Conservation (phyloP, 257 asterid genomes). For the Gentiana dahurica region DNA sequence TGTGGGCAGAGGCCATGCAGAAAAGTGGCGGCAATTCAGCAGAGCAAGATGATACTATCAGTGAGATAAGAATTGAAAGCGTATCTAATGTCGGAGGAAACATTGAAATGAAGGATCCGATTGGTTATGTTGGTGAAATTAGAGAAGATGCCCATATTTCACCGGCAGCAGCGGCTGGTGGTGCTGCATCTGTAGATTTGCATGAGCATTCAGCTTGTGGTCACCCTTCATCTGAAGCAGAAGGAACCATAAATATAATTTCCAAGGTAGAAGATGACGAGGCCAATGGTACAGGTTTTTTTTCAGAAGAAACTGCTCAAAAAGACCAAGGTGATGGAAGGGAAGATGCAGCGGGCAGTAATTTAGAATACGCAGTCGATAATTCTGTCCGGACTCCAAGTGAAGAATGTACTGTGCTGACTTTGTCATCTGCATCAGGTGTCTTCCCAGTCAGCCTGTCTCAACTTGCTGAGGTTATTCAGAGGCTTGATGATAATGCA, state of each 20-base stretch:
- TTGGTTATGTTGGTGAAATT: constrained; percentile 19
- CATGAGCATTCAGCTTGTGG: constrained; percentile 16
- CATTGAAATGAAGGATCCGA: constrained; percentile 18
- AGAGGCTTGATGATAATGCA: constrained; percentile 56
- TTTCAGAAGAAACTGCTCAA: constrained; percentile 23
- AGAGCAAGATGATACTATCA: constrained; percentile 30
- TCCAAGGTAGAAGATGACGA: constrained; percentile 22
- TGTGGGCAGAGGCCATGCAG: constrained; percentile 84
- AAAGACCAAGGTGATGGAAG: constrained; percentile 16
- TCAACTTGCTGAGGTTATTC: constrained; percentile 60
- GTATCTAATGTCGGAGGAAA: constrained; percentile 25
- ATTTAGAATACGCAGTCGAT: constrained; percentile 14
- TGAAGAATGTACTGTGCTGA: constrained; percentile 32
- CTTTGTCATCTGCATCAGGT: constrained; percentile 47
- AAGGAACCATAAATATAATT: constrained; percentile 15
- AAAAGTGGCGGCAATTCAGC: constrained; percentile 45
- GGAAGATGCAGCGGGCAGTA: constrained; percentile 21
- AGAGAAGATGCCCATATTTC: constrained; percentile 22
- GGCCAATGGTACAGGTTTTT: constrained; percentile 23
- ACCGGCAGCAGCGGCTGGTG: constrained; percentile 26
- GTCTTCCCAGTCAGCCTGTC: constrained; percentile 54
- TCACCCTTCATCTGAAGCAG: constrained; percentile 24
- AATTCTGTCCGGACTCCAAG: constrained; percentile 24
- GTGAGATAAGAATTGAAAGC: constrained; percentile 29
- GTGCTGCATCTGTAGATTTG: constrained; percentile 15